Percentiles rank a stretch among this genome's conserved stretches.
Conservation (phyloP, 2,329 filamentous ascomycete species). For the Raffaelea arxii region DNA sequence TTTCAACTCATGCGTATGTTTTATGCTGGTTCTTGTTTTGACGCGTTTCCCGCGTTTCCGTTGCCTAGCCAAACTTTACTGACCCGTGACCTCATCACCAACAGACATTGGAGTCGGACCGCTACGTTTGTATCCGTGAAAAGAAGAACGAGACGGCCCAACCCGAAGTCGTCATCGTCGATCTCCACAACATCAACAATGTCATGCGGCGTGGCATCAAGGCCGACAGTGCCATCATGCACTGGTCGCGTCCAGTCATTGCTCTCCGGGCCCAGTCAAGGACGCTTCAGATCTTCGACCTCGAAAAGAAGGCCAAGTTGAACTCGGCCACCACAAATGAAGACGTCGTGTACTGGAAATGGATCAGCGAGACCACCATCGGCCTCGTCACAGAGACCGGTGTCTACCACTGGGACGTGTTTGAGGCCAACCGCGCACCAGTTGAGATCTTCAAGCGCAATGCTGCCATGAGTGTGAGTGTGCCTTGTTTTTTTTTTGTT, state of each 20-base stretch:
- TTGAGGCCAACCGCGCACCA: slow-evolving; percentile 70
- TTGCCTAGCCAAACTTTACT: neutral
- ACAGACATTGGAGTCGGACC: slow-evolving; percentile 95
- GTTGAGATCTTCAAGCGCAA: slow-evolving; percentile 94
- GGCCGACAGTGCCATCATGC: slow-evolving; percentile 99
- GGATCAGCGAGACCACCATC: slow-evolving; percentile 83
- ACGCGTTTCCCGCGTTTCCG: neutral
- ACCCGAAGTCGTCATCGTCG: slow-evolving; percentile 92
- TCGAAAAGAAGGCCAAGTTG: slow-evolving; percentile 85
- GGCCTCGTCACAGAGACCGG: slow-evolving; percentile 84
- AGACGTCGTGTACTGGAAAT: slow-evolving; percentile 98
- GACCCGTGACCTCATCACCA: neutral
- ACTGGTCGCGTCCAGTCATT: slow-evolving; percentile 93
- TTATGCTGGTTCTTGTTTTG: slow-evolving; percentile 1
- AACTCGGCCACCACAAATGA: slow-evolving; percentile 96
- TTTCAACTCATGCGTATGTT: slow-evolving; percentile 76
- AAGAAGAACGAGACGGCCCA: slow-evolving; percentile 76
- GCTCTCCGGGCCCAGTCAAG: slow-evolving; percentile 89
- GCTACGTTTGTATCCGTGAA: slow-evolving; percentile 92
- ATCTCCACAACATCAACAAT: slow-evolving; percentile 96
- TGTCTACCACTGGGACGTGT: slow-evolving; percentile 97
- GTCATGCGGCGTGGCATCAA: slow-evolving; percentile 92
- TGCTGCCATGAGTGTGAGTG: slow-evolving; percentile 72
- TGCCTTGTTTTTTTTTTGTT: neutral
- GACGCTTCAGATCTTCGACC: slow-evolving; percentile 96